Evolutionary conservation across 805 yeast genomes (phyloP).

Genomic region (Starmerella tilneyi): DNA sequence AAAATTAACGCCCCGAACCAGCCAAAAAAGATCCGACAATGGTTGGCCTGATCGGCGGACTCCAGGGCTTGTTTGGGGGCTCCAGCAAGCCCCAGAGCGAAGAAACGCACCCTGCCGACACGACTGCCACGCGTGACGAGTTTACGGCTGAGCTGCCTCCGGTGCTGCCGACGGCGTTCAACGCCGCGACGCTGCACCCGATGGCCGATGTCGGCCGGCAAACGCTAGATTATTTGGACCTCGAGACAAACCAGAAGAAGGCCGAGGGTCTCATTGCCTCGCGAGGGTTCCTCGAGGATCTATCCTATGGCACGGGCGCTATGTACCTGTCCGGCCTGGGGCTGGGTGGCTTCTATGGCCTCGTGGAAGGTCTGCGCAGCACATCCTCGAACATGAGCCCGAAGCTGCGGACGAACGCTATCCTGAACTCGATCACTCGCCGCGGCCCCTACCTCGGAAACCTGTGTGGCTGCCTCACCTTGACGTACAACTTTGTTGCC

Average conservation of each 20-base stretch:
- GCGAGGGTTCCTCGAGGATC: slow-evolving; percentile 96
- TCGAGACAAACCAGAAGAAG: slow-evolving; percentile 40
- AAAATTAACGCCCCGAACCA: not conserved
- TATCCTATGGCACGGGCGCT: slow-evolving; percentile 96
- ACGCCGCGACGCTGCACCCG: slow-evolving; percentile 71
- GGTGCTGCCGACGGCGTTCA: slow-evolving; percentile 36
- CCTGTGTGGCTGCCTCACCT: slow-evolving; percentile 86
- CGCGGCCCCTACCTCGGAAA: slow-evolving; percentile 95
- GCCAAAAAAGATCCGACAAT: slow-evolving; percentile 4
- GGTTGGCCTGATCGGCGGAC: slow-evolving; percentile 6
- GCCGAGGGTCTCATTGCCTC: slow-evolving; percentile 85
- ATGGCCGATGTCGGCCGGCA: slow-evolving; percentile 75
- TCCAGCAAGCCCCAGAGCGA: not conserved
- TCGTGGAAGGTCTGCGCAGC: slow-evolving; percentile 72
- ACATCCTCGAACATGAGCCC: slow-evolving; percentile 68
- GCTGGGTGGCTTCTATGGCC: slow-evolving; percentile 79
- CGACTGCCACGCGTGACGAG: slow-evolving; percentile 1
- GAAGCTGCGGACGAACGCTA: slow-evolving; percentile 75
- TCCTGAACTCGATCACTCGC: slow-evolving; percentile 83
- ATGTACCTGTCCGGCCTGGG: slow-evolving; percentile 77
- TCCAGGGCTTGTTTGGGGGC: slow-evolving; percentile 7
- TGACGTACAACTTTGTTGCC: slow-evolving; percentile 77
- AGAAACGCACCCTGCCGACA: not conserved
- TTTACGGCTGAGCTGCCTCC: slow-evolving; percentile 12
- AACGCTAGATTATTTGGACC: slow-evolving; percentile 78